phyloP scores from a whole-genome alignment of 2,329 filamentous ascomycete species.

The Arthrobotrys entomopaga region DNA sequence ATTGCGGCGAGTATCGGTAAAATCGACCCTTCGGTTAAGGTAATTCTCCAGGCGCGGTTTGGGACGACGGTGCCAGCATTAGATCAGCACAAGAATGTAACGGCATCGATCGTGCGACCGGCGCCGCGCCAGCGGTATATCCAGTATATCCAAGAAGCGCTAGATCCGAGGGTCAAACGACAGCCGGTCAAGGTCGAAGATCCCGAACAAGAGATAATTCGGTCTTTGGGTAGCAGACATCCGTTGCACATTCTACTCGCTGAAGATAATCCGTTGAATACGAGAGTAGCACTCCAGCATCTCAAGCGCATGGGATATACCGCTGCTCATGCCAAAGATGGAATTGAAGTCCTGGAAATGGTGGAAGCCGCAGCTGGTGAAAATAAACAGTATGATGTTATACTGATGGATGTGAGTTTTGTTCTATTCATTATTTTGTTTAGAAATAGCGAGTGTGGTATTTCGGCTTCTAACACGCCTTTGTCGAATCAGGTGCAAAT shows the following conservation, averaged over 20 bases:
- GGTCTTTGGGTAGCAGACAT: slow-evolving; percentile 57
- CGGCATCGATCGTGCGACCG: slow-evolving; percentile 58
- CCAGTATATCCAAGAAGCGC: slow-evolving; percentile 57
- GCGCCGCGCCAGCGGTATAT: slow-evolving; percentile 58
- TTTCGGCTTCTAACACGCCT: slow-evolving; percentile 71
- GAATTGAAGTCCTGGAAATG: slow-evolving; percentile 84
- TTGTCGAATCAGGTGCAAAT: slow-evolving; percentile 89
- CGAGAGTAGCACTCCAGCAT: slow-evolving; percentile 93
- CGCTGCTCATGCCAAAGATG: slow-evolving; percentile 92
- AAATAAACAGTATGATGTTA: slow-evolving; percentile 59
- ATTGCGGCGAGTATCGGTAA: slow-evolving; percentile 57
- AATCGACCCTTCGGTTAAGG: slow-evolving; percentile 57
- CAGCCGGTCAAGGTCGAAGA: slow-evolving; percentile 55
- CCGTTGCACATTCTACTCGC: slow-evolving; percentile 92
- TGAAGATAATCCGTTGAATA: slow-evolving; percentile 97
- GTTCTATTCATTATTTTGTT: not conserved
- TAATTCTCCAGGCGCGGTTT: slow-evolving; percentile 59
- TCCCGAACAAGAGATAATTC: slow-evolving; percentile 58
- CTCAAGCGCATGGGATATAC: slow-evolving; percentile 95
- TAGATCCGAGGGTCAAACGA: slow-evolving; percentile 55
- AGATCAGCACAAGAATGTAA: slow-evolving; percentile 57
- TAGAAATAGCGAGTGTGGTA: not conserved
- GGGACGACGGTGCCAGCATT: slow-evolving; percentile 57
- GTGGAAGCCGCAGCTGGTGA: slow-evolving; percentile 58
- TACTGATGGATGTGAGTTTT: slow-evolving; percentile 68